phyloP scores from a whole-genome alignment of 106 monocot genomes.

The Acorus gramineus region DNA sequence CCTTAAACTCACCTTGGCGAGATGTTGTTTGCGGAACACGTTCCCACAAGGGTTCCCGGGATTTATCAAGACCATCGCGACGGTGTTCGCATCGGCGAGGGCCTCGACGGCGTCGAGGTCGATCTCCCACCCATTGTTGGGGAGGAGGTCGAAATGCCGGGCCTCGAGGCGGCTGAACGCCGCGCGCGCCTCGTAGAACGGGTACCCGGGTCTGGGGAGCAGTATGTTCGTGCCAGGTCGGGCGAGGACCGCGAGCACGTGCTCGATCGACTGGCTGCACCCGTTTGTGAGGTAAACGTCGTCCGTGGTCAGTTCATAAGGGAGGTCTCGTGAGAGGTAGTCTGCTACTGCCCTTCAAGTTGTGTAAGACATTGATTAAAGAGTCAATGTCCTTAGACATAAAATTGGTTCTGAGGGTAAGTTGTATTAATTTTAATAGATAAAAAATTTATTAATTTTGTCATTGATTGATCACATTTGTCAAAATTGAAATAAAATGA shows the following conservation, averaged over 20 bases:
- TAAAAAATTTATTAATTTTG: too few species aligned
- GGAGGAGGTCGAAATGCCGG: conserved; percentile 44
- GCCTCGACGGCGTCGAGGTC: conserved; percentile 46
- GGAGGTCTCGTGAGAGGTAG: conserved; percentile 41
- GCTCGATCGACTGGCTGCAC: conserved; percentile 40
- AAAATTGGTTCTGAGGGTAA: too few species aligned
- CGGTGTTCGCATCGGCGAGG: conserved; percentile 52
- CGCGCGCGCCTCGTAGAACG: conserved; percentile 33
- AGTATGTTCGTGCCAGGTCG: conserved; percentile 51
- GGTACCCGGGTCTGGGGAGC: conserved; percentile 53
- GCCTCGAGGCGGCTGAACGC: conserved; percentile 29
- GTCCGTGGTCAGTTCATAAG: conserved; percentile 38
- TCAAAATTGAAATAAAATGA: too few species aligned
- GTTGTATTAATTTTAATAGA: too few species aligned
- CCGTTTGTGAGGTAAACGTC: conserved; percentile 50
- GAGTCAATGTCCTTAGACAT: too few species aligned
- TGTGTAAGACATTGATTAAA: too few species aligned
- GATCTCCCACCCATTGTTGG: conserved; percentile 59
- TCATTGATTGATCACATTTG: too few species aligned
- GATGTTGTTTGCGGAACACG: conserved; percentile 41
- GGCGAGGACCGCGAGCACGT: conserved; percentile 35
- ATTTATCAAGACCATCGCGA: conserved; percentile 54
- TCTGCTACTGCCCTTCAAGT: conserved; percentile 45
- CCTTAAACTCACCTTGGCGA: conserved; percentile 29
- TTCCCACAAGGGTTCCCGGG: conserved; percentile 63